phyloP scores from a whole-genome alignment of 139 green algal species.

The Chloropicon primus region DNA sequence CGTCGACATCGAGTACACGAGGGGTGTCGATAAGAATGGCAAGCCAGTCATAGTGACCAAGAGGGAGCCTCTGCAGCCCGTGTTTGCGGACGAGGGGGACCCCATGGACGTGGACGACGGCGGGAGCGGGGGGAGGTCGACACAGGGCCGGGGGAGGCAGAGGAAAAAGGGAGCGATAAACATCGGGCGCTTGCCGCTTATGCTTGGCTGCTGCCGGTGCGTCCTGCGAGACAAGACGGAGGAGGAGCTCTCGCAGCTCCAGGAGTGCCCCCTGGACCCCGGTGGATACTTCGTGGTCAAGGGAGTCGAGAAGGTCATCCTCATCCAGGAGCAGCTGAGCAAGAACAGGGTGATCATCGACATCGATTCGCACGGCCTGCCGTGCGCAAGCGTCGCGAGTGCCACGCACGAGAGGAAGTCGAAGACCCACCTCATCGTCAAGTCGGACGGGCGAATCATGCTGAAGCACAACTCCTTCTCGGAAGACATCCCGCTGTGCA shows the following conservation, averaged over 20 bases:
- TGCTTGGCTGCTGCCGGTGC: slow-evolving; percentile 64
- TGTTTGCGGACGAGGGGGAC: too few relatives aligned
- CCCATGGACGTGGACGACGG: too few relatives aligned
- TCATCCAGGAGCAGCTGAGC: slow-evolving; percentile 98
- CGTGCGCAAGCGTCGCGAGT: slow-evolving; percentile 47
- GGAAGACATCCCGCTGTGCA: slow-evolving; percentile 76
- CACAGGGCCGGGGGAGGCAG: slow-evolving; percentile 47
- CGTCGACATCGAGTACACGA: slow-evolving; percentile 97
- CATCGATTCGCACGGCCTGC: slow-evolving; percentile 39
- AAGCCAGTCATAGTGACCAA: too few relatives aligned
- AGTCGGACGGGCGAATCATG: slow-evolving; percentile 60
- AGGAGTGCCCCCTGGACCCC: slow-evolving; percentile 93
- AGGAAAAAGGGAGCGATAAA: slow-evolving; percentile 55
- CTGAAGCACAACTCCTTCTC: slow-evolving; percentile 91
- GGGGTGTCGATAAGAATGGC: slow-evolving; percentile 79
- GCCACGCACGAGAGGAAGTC: slow-evolving; percentile 94
- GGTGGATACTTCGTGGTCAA: slow-evolving; percentile 96
- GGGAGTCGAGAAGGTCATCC: slow-evolving; percentile 85
- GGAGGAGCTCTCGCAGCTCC: slow-evolving; percentile 63
- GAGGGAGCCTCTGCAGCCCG: too few relatives aligned
- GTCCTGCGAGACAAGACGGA: slow-evolving; percentile 61
- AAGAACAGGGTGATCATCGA: slow-evolving; percentile 99
- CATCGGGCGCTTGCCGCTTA: slow-evolving; percentile 93
- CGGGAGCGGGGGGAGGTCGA: too few relatives aligned
- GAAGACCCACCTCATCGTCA: slow-evolving; percentile 87